A percentile compares a stretch with the other conserved stretches of the same genome.
These are phyloP conservation scores for Backusella tarrabulga DNA, from an alignment of 192 early-diverging fungal species.

Conservation along the genomic window DNA sequence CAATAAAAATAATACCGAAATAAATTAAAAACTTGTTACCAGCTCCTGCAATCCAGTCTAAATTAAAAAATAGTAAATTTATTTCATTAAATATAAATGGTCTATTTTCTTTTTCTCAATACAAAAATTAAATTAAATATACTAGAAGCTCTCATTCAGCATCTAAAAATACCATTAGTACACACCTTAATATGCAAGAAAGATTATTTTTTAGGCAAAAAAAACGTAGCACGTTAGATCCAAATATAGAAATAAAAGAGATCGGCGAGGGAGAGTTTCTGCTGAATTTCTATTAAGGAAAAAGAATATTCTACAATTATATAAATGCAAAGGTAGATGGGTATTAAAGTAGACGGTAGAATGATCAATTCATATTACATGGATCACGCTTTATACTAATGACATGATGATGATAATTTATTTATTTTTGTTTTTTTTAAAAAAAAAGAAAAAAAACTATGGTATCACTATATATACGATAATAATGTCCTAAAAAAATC, in stretches of 20 bases:
- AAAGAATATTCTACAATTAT: background rate
- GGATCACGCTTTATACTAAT: background rate
- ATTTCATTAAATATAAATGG: background rate
- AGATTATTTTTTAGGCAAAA: no score
- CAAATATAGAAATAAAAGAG: background rate
- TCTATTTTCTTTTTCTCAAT: background rate
- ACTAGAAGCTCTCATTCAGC: no score
- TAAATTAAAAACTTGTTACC: background rate
- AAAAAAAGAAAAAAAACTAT: no score
- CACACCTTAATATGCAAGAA: no score
- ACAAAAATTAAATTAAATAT: background rate
- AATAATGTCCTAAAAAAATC: no score
- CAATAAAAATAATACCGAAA: no score
- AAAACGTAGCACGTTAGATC: background rate
- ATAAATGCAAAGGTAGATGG: background rate
- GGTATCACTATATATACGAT: no score
- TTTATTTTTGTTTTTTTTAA: no score
- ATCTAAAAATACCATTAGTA: no score
- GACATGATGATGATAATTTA: background rate
- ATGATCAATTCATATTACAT: background rate
- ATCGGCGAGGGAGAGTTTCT: background rate
- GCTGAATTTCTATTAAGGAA: background rate
- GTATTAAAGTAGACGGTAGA: background rate
- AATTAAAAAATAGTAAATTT: background rate
- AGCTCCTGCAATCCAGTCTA: background rate